A percentile compares a stretch with the other conserved stretches of the same genome.
These are phyloP conservation scores for Cocos nucifera DNA, from an alignment of 176 grass and related monocot genomes.

Conservation along the genomic window DNA sequence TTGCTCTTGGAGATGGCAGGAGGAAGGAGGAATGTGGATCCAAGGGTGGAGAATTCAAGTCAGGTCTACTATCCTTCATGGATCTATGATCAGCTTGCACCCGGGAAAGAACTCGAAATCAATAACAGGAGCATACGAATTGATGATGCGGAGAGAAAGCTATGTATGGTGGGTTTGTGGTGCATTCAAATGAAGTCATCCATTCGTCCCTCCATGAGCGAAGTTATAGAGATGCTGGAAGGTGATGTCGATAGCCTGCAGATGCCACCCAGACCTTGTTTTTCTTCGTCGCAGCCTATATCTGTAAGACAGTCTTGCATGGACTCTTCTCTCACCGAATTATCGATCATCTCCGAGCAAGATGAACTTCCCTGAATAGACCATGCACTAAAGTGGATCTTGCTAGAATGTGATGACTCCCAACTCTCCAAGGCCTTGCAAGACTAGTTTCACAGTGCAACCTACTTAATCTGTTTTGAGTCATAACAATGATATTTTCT, in stretches of 20 bases:
- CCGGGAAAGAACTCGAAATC: neutral
- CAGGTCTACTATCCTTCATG: conserved; percentile 23
- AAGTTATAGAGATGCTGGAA: conserved; percentile 39
- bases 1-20: conserved; percentile 38
- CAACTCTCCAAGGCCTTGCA: no score
- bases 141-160: conserved; percentile 31
- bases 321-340: no score
- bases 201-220: conserved; percentile 20
- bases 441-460: no score
- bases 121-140: conserved; percentile 17
- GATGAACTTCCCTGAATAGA: no score
- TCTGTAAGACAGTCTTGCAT: neutral
- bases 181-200: conserved; percentile 40
- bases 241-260: neutral
- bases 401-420: no score
- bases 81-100: conserved; percentile 17
- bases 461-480: no score
- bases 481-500: no score
- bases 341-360: no score
- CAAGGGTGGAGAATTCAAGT: neutral
- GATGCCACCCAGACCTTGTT: no score
- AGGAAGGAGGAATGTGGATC: conserved; percentile 19
- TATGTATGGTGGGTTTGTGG: conserved; percentile 27
- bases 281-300: neutral
- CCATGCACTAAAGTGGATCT: no score